Percentiles rank a stretch among this genome's conserved stretches.
Conservation (phyloP, 1,139 yeast genomes). For the Blastobotrys raffinosifermentans region DNA sequence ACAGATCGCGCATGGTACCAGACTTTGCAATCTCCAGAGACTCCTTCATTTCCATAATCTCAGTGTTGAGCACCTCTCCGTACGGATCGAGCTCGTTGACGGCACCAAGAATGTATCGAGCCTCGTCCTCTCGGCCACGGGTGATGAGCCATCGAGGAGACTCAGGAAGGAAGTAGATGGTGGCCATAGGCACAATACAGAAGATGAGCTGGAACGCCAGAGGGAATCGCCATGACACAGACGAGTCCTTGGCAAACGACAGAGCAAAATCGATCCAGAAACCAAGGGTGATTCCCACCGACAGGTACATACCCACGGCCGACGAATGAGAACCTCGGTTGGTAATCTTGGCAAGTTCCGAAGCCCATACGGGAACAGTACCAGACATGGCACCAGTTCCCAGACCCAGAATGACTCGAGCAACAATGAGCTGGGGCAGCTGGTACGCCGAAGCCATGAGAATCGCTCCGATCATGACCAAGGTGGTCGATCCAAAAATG, state of each 20-base stretch:
- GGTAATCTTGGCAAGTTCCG: constrained; percentile 66
- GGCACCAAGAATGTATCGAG: constrained; percentile 41
- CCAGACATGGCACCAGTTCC: constrained; percentile 81
- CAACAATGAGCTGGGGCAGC: constrained; percentile 64
- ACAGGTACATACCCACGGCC: constrained; percentile 64
- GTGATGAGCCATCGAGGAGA: constrained; percentile 45
- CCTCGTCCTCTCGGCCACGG: constrained; percentile 40
- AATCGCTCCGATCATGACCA: constrained; percentile 59
- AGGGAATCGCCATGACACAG: constrained; percentile 54
- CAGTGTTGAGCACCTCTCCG: constrained; percentile 27
- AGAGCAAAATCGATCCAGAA: constrained; percentile 64
- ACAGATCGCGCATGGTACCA: constrained; percentile 19
- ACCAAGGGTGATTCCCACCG: constrained; percentile 64
- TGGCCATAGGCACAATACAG: constrained; percentile 14
- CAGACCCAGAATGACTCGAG: constrained; percentile 67
- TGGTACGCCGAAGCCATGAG: constrained; percentile 53
- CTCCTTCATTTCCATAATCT: constrained; percentile 23
- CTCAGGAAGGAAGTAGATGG: constrained; percentile 36
- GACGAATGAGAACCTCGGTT: constrained; percentile 67
- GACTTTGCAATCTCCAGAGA: constrained; percentile 17
- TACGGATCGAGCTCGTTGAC: constrained; percentile 32
- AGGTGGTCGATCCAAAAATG: constrained; percentile 50
- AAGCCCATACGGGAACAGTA: constrained; percentile 76
- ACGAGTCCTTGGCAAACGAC: constrained; percentile 25
- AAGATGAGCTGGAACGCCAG: constrained; percentile 25